Evolutionary conservation across 2,329 filamentous ascomycete species (phyloP).

Genomic region (Tolypocladium tropicale): DNA sequence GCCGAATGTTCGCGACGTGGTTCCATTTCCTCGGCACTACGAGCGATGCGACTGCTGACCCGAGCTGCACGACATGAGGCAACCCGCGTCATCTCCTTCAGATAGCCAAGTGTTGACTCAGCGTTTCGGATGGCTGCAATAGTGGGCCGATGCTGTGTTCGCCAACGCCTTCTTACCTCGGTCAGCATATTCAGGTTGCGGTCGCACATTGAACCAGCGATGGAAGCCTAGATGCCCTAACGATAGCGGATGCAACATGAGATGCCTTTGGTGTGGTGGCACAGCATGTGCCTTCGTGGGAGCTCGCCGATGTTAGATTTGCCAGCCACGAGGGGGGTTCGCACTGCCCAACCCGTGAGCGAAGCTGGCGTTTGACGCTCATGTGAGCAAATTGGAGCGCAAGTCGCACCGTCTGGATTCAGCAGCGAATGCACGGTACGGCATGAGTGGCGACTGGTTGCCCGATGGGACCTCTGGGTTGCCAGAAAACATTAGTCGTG

Average conservation of each 20-base stretch:
- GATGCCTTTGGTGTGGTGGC: background rate
- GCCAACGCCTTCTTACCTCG: conserved; percentile 1
- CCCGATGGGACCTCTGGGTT: background rate
- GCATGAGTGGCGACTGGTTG: background rate
- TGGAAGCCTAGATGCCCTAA: background rate
- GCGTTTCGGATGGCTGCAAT: background rate
- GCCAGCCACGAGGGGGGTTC: background rate
- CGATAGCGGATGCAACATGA: background rate
- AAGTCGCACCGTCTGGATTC: background rate
- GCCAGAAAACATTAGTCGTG: background rate
- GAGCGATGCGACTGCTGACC: conserved; percentile 49
- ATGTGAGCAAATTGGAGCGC: background rate
- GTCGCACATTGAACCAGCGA: background rate
- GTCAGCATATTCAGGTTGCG: background rate
- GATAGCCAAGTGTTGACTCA: background rate
- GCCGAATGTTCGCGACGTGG: conserved; percentile 72
- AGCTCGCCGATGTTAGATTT: background rate
- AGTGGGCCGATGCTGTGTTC: conserved; percentile 1
- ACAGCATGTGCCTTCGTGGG: background rate
- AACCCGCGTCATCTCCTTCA: background rate
- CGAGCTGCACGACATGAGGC: conserved; percentile 1
- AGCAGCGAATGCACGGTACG: too few relatives aligned
- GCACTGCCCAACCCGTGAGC: background rate
- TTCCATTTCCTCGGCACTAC: conserved; percentile 72
- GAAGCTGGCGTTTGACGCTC: background rate